Evolutionary conservation across 176 grass and related monocot genomes (phyloP), one percentile per base, ranked within the genome.

Genomic region (Dendrocalamus sinicus): DNA sequence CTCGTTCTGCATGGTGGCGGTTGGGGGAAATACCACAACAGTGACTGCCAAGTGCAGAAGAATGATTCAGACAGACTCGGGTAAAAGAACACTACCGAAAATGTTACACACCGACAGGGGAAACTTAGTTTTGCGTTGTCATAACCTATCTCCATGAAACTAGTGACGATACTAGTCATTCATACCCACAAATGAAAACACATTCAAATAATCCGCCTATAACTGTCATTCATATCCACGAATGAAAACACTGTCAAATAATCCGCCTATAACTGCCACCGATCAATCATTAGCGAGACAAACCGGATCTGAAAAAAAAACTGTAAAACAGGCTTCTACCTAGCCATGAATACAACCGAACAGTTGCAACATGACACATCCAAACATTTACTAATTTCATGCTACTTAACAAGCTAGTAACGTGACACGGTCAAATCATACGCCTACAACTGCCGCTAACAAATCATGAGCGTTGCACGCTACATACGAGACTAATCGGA

Each of bases 1-100:
- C 63, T 95, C 93, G 76, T 95, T 95, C 89, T 95, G 93, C 89
- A 90, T 90, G 79, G 66, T 67, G 73, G 30, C 79, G 5, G 79
- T 2, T 78, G 19, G 58, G 19, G 14, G 10, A 23, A 65, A 50
- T 15, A 83, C 78, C 14, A 63, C 84, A 83, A 16, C 57, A 78
- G 73, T 46, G 6, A 83, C 79, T 86, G 58, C 58, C 24, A 20
- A 22, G 7, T 1, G 9, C 5, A 8, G 3, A 78, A 12, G 9
- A 43, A 51, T 44, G 8, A 23, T 37, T 80, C 37, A 83, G 73
- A 13, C 1, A 81, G 9, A 40, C 16, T 58, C 44, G 9, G 9
- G 44, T 45, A 45, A 26, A 35, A 30, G 5, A 81, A 45, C 4
- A 5, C 12, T 8, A 16, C 2, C 19, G 19, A 2, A 20, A 1